These are phyloP conservation scores for Aspergillus hortae DNA, from an alignment of 2,329 filamentous ascomycete genomes.

Conservation along the genomic window DNA sequence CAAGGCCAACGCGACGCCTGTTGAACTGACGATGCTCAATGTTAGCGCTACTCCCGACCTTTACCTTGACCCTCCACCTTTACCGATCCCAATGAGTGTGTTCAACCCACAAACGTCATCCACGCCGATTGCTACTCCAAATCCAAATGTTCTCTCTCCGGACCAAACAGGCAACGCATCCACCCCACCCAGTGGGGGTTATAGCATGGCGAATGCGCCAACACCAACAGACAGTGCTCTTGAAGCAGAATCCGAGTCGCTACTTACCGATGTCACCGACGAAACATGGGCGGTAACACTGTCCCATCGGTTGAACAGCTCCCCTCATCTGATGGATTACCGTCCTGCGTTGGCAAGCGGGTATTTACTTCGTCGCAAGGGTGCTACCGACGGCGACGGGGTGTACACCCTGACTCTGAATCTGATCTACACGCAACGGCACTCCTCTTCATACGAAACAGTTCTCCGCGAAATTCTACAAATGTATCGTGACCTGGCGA, in stretches of 20 bases:
- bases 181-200: conserved; percentile 30
- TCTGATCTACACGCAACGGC: conserved; percentile 34
- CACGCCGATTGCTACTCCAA: conserved; percentile 40
- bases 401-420: conserved; percentile 40
- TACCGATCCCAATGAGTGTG: conserved; percentile 30
- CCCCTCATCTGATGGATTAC: conserved; percentile 39
- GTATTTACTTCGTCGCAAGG: conserved; percentile 45
- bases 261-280: conserved; percentile 56
- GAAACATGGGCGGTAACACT: conserved; percentile 59
- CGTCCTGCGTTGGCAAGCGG: conserved; percentile 44
- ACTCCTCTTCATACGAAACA: conserved; percentile 28
- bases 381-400: conserved; percentile 40
- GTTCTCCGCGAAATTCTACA: conserved; percentile 40
- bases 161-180: conserved; percentile 41
- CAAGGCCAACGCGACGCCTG: conserved; percentile 27
- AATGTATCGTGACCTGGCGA: conserved; percentile 45
- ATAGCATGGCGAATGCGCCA: conserved; percentile 35
- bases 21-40: conserved; percentile 36
- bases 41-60: conserved; percentile 35
- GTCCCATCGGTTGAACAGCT: conserved; percentile 45
- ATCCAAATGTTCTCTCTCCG: conserved; percentile 37
- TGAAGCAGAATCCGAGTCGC: conserved; percentile 53
- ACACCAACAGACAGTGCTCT: conserved; percentile 31
- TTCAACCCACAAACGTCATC: conserved; percentile 32
- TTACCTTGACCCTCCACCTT: conserved; percentile 28